Evolutionary conservation across 345 rosid species (phyloP), one percentile per base, ranked within the genome.

Genomic region (Zanthoxylum bungeanum): DNA sequence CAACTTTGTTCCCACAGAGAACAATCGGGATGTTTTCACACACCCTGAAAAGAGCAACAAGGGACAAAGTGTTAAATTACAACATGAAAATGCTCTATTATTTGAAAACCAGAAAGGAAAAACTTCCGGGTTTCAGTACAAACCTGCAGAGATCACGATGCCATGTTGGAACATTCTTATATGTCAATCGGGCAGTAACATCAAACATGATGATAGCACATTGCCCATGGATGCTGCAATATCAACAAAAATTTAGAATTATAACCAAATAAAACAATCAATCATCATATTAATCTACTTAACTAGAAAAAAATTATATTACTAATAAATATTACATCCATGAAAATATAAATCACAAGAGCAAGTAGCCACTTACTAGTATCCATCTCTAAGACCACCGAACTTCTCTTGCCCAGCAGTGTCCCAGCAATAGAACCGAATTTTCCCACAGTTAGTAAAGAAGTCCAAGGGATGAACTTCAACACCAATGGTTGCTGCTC

Each of bases 161-260:
- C 88, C 88, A 85, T 39, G 88, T 84, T 16, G 88, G 87, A 17
- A 84, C 87, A 75, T 84, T 84, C 80, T 84, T 84, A n/a, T 84
- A 84, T 3, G 87, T 84, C 76, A 84, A 60, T 28, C 87, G 83
- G 14, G 87, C 87, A 27, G 87, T 84, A 57, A 84, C 87, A 75
- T 84, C 87, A 60, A 84, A 84, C 87, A 84, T 84, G 59, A 84
- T 84, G 24, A 84, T 84, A n/a, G 87, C 88, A 59, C 88, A 84
- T 56, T 84, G 82, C 9, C 88, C 88, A 56, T 84, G 88, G 51
- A 84, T 84, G 71, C 88, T 84, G 80, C 73, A 81, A 12, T 52
- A 49, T n/a, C 47, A 62, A 51, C 50, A 58, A 22, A 62, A 12
- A 9, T 17, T 62, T 0, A 34, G 21, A 1, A 31, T 25, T 39